Base-by-base conservation (phyloP, 345 rosid species). In the Gossypium mustelinum region DNA sequence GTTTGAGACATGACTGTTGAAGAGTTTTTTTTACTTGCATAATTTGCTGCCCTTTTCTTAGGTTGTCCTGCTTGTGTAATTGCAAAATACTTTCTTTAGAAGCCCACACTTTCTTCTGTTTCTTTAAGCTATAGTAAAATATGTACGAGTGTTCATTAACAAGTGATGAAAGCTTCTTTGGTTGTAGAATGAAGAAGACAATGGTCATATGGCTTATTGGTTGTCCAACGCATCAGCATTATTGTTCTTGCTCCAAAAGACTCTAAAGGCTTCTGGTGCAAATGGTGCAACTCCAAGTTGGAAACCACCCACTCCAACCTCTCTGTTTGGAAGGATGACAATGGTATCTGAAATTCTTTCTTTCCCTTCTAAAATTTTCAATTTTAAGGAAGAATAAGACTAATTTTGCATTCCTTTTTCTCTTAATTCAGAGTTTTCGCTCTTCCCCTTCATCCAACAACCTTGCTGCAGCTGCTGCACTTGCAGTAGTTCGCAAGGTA, bases 191-290 rank as follows among this genome's bases (percentile, higher is more conserved):
- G 97, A 95, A 87, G 99, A 91, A 72, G 80, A 90, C 85, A 93
- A 93, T 83, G 89, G 81, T 52, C 97, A 95, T 75, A 91, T 95
- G 97, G 92, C 98, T 59, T 95, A 95, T 85, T 95, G 99, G 99
- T 85, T 95, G 73, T 86, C 99, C 74, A 93, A 88, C 82, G 85
- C 94, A 72, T 93, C 99, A 10, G 75, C 92, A 61, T 82, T 95
- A 73, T 84, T 95, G 81, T 95, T 93, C 85, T 85, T 95, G 88
- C 93, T 93, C 78, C 92, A 95, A 85, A 85, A 78, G 76, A 86
- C 97, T 84, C 78, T 93, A 72, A 93, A 92, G 85, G 81, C 90
- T 4, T 80, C 90, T 71, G 97, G 96, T 75, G 83, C 91, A 56
- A 73, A 71, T 55, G 91, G 88, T 72, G 80, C 89, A 76, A 82